A percentile compares a stretch with the other conserved stretches of the same genome.
Evolutionary conservation across 148 eudicot species (phyloP).

Genomic region (Spergularia bocconei): DNA sequence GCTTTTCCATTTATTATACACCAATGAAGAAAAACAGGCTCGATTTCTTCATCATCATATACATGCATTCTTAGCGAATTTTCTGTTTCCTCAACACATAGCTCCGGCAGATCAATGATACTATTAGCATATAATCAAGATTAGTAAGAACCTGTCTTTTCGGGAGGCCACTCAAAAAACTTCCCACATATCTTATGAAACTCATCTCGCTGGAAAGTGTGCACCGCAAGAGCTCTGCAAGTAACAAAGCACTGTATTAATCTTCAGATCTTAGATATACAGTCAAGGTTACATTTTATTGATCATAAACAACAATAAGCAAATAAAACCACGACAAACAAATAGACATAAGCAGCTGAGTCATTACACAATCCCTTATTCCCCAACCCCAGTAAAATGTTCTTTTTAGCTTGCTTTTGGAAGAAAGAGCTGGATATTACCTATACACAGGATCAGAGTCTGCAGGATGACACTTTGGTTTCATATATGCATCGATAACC

Average conservation of each 20-base stretch:
- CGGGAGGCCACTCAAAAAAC: conserved; percentile 82
- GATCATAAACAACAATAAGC: background rate
- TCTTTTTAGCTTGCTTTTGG: background rate
- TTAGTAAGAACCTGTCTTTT: conserved; percentile 69
- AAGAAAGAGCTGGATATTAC: conserved; percentile 25
- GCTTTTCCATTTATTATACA: too few relatives aligned
- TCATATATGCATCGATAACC: conserved; percentile 77
- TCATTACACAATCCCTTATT: background rate
- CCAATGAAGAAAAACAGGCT: too few relatives aligned
- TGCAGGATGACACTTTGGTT: conserved; percentile 80
- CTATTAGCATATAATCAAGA: background rate
- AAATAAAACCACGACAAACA: background rate
- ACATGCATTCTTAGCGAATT: background rate
- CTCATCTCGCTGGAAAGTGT: conserved; percentile 51
- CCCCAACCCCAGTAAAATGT: too few relatives aligned
- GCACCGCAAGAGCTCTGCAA: conserved; percentile 63
- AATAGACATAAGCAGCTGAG: background rate
- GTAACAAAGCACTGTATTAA: conserved; percentile 11
- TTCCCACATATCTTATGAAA: conserved; percentile 70
- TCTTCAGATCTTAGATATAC: background rate
- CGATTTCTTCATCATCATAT: too few relatives aligned
- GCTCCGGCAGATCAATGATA: conserved; percentile 1
- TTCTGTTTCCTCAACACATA: background rate
- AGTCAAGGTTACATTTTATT: background rate
- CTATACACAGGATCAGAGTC: conserved; percentile 74